phyloP scores from a whole-genome alignment of 176 grass and related monocot species.

The Thinopyrum elongatum region DNA sequence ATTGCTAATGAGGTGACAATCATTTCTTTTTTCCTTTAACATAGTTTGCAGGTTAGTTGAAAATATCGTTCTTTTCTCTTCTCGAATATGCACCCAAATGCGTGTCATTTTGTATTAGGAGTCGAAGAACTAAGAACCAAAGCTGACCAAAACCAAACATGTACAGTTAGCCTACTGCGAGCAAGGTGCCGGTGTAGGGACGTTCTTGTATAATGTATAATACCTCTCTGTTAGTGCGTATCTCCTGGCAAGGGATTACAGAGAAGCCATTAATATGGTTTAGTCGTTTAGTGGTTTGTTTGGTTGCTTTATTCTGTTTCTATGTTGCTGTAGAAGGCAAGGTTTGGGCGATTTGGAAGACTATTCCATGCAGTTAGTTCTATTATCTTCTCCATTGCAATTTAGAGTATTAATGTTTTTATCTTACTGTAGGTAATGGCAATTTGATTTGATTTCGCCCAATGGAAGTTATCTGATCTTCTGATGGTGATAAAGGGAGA shows the following conservation, averaged over 20 bases:
- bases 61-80: neutral
- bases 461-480: neutral
- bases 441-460: constrained; percentile 13
- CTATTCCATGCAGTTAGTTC: neutral
- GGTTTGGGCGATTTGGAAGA: constrained; percentile 3
- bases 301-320: neutral
- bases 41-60: neutral
- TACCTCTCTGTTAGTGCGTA: neutral
- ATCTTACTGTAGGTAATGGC: constrained; percentile 26
- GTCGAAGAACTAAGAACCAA: neutral
- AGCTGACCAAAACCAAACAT: neutral
- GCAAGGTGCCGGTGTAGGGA: no score
- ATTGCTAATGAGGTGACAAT: neutral
- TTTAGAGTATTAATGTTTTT: constrained; percentile 12
- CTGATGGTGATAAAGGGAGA: neutral
- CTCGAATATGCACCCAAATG: neutral
- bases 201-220: neutral
- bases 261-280: neutral
- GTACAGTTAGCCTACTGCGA: neutral
- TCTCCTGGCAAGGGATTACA: neutral
- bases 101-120: neutral
- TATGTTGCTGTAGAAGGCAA: constrained; percentile 1
- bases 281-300: neutral
- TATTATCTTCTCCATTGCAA: neutral
- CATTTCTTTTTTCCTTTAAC: neutral